These are phyloP conservation scores for Sarocladiaceae sp. DNA, from an alignment of 2,329 filamentous ascomycete species.

Conservation along the genomic window DNA sequence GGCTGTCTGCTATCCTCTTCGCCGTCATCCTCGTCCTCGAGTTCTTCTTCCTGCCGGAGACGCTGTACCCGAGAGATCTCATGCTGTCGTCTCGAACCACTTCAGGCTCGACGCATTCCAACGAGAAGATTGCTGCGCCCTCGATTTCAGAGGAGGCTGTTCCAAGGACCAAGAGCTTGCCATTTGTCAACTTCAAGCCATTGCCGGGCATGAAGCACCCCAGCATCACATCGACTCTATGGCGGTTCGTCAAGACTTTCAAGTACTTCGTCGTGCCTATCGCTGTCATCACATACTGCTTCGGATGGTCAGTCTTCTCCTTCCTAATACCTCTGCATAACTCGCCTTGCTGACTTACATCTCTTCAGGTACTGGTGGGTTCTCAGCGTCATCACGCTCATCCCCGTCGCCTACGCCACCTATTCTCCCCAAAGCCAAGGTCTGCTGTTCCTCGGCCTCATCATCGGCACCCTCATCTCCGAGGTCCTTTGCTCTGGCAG, in stretches of 20 bases:
- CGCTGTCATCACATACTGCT: conserved; percentile 41
- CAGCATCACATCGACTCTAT: conserved; percentile 36
- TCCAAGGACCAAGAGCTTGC: conserved; percentile 33
- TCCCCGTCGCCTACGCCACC: conserved; percentile 44
- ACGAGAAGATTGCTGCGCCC: conserved; percentile 16
- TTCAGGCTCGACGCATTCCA: neutral
- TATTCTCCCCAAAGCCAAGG: conserved; percentile 44
- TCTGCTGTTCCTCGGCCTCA: conserved; percentile 45
- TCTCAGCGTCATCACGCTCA: conserved; percentile 43
- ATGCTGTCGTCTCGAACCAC: conserved; percentile 31
- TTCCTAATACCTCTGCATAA: no score
- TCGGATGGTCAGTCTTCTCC: conserved; percentile 36
- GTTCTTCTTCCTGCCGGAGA: conserved; percentile 46
- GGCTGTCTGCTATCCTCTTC: conserved; percentile 48
- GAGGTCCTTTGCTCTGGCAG: conserved; percentile 45
- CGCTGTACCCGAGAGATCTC: conserved; percentile 45
- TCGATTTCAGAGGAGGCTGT: conserved; percentile 4
- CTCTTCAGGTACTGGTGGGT: conserved; percentile 46
- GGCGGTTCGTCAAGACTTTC: conserved; percentile 41
- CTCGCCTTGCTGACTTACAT: no score
- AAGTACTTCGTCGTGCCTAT: conserved; percentile 38
- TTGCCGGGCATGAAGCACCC: conserved; percentile 47
- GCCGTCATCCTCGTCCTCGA: conserved; percentile 40
- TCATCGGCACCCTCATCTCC: conserved; percentile 44
- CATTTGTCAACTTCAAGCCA: conserved; percentile 37